Base-by-base conservation (phyloP, 768 basidiomycete genomes). In the Leccinum pellstonianum region DNA sequence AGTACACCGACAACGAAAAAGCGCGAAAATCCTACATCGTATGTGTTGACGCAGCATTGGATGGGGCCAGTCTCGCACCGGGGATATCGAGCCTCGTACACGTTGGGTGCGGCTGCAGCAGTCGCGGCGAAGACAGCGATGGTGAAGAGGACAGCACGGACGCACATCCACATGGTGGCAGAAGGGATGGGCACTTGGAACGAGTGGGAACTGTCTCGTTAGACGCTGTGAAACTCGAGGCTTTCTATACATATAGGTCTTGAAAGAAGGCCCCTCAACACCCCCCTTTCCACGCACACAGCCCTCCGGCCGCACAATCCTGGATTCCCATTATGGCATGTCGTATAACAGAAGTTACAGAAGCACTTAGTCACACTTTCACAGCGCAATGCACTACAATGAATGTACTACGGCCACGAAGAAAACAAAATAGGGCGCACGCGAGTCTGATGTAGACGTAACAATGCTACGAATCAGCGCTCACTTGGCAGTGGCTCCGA, bases 61-160 rank as follows among this genome's bases (percentile, higher is more conserved):
- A 55, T 8, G 1, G 54, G 10, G 3, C 67, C 68, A 0, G 62
- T 67, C 51, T 51, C 37, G 21, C 67, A 69, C 14, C 56, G 25
- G 3, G 56, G 29, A 38, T 15, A 4, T 7, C 52, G 60, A 3
- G 37, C 64, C 8, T 49, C 53, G 47, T 63, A 41, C 33, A 1
- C 49, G n/a, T 7, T 41, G 15, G 65, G 65, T 2, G 56, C 65
- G 10, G 57, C 66, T 1, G 46, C 48, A 3, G 25, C 66, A 5
- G 47, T 31, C 14, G 53, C 58, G 15, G 5, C 57, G 17, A 67
- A 57, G 3, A 62, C 65, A 47, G 51, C 63, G 38, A 67, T 9
- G 23, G 60, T 31, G 23, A 64, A 27, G 14, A 67, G 31, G 27
- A 46, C 17, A 33, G 51, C 19, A 52, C 52, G 65, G 21, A 37